Evolutionary conservation across 2,329 filamentous ascomycete species (phyloP).

Genomic region (Macrophomina tecta): DNA sequence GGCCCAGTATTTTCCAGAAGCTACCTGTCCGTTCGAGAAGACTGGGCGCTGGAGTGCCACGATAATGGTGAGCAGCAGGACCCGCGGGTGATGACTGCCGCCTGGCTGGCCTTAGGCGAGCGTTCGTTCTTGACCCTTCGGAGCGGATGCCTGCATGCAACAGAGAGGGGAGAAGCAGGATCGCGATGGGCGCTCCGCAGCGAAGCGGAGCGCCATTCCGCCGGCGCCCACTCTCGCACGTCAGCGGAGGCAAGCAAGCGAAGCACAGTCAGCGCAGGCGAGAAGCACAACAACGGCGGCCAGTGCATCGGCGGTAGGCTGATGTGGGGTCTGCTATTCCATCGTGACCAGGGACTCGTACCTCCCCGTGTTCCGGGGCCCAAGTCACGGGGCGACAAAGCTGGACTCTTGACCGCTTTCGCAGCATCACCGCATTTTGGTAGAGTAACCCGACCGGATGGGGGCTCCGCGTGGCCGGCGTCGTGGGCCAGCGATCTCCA

Average conservation of each 20-base stretch:
- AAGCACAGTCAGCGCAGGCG: slow-evolving; percentile 17
- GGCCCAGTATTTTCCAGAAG: slow-evolving; percentile 5
- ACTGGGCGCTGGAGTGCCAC: background rate
- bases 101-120: slow-evolving; percentile 5
- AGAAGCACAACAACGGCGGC: background rate
- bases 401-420: slow-evolving; percentile 20
- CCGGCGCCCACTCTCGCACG: slow-evolving; percentile 7
- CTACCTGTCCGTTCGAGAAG: background rate
- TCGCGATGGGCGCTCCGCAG: slow-evolving; percentile 14
- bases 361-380: slow-evolving; percentile 19
- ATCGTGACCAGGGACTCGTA: slow-evolving; percentile 25
- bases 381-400: slow-evolving; percentile 15
- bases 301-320: slow-evolving; percentile 3
- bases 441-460: slow-evolving; percentile 11
- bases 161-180: background rate
- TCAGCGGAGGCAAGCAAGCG: slow-evolving; percentile 11
- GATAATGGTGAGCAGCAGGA: background rate
- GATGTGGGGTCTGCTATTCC: slow-evolving; percentile 12
- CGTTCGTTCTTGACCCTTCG: slow-evolving; percentile 7
- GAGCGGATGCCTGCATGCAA: slow-evolving; percentile 19
- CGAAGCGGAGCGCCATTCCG: slow-evolving; percentile 18
- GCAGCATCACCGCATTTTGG: slow-evolving; percentile 15
- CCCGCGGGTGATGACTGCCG: background rate
- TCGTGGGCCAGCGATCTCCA: slow-evolving; percentile 8
- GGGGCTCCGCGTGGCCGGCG: slow-evolving; percentile 19